These are phyloP conservation scores for Sordariomycetes sp. DNA, from an alignment of 2,329 filamentous ascomycete species.

Conservation along the genomic window DNA sequence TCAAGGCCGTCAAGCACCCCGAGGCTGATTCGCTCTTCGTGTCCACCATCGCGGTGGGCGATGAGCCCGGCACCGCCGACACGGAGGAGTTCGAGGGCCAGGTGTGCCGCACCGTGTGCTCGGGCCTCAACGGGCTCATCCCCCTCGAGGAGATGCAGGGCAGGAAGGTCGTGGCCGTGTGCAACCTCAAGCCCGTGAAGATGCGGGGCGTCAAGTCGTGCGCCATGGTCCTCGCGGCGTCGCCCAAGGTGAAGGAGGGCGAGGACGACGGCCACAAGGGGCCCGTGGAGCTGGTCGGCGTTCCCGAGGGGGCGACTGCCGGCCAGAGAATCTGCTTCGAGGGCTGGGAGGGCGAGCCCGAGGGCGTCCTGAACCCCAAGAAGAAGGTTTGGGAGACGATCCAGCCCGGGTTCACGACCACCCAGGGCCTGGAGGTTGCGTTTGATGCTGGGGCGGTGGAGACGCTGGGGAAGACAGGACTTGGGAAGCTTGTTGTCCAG, in stretches of 20 bases:
- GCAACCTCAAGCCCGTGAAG: slow-evolving; percentile 97
- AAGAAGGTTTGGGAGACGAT: slow-evolving; percentile 99
- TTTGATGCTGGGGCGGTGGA: slow-evolving; percentile 76
- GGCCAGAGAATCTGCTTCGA: slow-evolving; percentile 90
- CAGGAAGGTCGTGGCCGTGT: slow-evolving; percentile 89
- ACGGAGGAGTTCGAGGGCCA: slow-evolving; percentile 87
- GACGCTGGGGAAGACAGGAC: slow-evolving; percentile 60
- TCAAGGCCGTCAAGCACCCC: slow-evolving; percentile 90
- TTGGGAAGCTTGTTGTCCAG: slow-evolving; percentile 63
- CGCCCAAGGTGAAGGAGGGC: slow-evolving; percentile 70
- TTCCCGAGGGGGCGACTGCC: slow-evolving; percentile 66
- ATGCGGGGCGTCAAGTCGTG: slow-evolving; percentile 78
- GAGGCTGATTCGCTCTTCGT: slow-evolving; percentile 95
- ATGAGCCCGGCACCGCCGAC: slow-evolving; percentile 69
- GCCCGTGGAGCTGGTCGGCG: slow-evolving; percentile 83
- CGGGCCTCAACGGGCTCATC: slow-evolving; percentile 84
- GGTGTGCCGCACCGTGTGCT: slow-evolving; percentile 90
- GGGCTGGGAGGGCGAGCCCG: slow-evolving; percentile 87
- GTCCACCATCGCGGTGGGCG: slow-evolving; percentile 89
- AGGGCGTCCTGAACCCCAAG: slow-evolving; percentile 93
- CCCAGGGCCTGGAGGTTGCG: slow-evolving; percentile 65
- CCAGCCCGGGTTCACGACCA: slow-evolving; percentile 93
- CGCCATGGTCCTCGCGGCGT: slow-evolving; percentile 92
- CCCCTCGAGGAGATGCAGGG: slow-evolving; percentile 95
- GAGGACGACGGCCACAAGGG: slow-evolving; percentile 78